A percentile compares a stretch with the other conserved stretches of the same genome.
Conservation (phyloP, 106 monocot genomes). For the Amphibolis antarctica region DNA sequence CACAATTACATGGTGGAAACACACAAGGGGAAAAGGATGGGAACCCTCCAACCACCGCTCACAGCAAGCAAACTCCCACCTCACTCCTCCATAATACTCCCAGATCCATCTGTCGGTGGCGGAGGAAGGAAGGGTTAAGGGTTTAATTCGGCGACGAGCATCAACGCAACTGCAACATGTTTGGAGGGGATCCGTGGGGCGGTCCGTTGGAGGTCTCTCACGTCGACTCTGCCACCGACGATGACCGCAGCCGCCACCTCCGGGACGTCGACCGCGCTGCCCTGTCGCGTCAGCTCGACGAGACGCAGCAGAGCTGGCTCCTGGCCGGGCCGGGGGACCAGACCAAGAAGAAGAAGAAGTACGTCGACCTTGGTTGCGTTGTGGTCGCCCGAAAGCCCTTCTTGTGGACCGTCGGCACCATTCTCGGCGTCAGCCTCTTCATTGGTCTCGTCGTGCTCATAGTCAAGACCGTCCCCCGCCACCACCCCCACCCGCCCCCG, state of each 20-base stretch:
- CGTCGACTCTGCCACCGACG: conserved; percentile 65
- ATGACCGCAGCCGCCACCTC: conserved; percentile 83
- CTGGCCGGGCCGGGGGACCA: conserved; percentile 74
- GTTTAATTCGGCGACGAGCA: neutral
- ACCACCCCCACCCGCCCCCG: neutral
- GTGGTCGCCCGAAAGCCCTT: conserved; percentile 67
- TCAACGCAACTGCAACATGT: neutral
- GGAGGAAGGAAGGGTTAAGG: no score
- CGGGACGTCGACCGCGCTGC: conserved; percentile 68
- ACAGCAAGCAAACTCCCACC: no score
- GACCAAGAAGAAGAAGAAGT: conserved; percentile 73
- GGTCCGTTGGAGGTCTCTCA: conserved; percentile 76
- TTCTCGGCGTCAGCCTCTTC: neutral
- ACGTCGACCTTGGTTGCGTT: conserved; percentile 87
- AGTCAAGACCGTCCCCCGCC: conserved; percentile 1
- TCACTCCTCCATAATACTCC: neutral
- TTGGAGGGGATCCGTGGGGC: conserved; percentile 57
- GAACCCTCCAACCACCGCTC: neutral
- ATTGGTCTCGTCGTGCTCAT: neutral
- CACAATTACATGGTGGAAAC: no score
- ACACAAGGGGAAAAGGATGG: neutral
- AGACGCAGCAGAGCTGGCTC: conserved; percentile 97
- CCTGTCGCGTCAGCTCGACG: conserved; percentile 55
- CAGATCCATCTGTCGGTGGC: neutral
- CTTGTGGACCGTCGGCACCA: conserved; percentile 27